Percentiles rank a stretch among this genome's conserved stretches.
Evolutionary conservation across 176 grass and related monocot genomes (phyloP).

Genomic region (Echinochloa phyllopogon): DNA sequence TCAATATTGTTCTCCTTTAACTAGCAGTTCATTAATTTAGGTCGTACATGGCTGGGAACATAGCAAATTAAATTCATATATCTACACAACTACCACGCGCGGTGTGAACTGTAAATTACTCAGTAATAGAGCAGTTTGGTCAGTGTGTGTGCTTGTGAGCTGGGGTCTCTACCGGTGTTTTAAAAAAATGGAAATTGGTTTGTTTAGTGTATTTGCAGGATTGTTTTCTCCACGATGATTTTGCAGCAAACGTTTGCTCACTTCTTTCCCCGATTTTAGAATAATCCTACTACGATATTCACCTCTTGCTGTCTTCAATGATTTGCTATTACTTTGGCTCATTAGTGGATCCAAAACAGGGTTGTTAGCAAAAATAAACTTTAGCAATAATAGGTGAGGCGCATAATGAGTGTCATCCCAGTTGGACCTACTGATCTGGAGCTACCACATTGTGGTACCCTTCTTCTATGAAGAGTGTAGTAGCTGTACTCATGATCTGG

Average conservation of each 20-base stretch:
- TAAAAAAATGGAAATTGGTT: neutral
- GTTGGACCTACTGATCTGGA: no score
- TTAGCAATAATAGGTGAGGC: neutral
- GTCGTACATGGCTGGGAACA: neutral
- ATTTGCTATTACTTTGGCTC: neutral
- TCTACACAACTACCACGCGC: no score
- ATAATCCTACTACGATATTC: neutral
- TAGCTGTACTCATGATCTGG: no score
- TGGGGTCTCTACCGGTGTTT: no score
- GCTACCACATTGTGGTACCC: no score
- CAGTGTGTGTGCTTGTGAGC: no score
- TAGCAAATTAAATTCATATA: neutral
- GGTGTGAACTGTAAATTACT: no score
- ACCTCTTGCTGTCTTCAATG: neutral
- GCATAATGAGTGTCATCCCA: neutral
- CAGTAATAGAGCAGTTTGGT: neutral
- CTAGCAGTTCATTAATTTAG: neutral
- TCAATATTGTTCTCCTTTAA: neutral
- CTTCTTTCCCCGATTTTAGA: neutral
- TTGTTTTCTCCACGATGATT: neutral
- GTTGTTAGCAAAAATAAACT: neutral
- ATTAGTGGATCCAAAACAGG: neutral
- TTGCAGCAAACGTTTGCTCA: neutral
- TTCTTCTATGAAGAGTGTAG: no score
- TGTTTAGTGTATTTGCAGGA: neutral